Conservation (phyloP, 179 eudicot genomes). For the Beta corolliflora region DNA sequence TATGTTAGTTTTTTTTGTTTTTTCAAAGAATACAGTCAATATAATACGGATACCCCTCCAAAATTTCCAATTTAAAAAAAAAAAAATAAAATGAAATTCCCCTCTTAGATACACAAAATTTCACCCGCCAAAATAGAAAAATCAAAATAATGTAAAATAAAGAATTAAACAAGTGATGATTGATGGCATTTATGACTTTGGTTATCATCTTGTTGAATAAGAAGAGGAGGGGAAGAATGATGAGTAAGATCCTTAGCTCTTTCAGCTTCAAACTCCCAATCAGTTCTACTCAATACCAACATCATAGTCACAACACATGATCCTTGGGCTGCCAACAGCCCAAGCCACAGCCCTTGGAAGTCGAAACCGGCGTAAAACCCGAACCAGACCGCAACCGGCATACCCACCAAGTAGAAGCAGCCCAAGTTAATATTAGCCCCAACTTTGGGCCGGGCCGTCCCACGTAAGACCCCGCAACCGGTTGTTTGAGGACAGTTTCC, state of each 20-base stretch:
- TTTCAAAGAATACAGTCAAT: not conserved
- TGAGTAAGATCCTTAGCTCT: conserved; percentile 38
- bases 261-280: conserved; percentile 42
- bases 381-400: conserved; percentile 52
- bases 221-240: not conserved
- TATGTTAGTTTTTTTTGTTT: not conserved
- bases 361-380: conserved; percentile 39
- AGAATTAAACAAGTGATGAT: conserved; percentile 6
- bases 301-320: conserved; percentile 46
- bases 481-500: conserved; percentile 56
- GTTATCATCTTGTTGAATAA: not conserved
- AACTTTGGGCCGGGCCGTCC: conserved; percentile 48
- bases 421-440: conserved; percentile 46
- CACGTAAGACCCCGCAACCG: conserved; percentile 48
- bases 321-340: conserved; percentile 47
- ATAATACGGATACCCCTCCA: too few species aligned
- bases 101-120: conserved; percentile 21
- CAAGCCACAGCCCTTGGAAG: conserved; percentile 46
- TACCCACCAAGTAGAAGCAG: conserved; percentile 46
- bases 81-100: not conserved
- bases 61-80: too few species aligned
- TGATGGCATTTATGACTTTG: not conserved
- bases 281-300: conserved; percentile 36
- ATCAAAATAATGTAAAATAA: not conserved
- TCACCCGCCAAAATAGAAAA: conserved; percentile 14